These are phyloP conservation scores for Leishmania gerbilli DNA, from an alignment of 208 protist genomes.

Conservation along the genomic window DNA sequence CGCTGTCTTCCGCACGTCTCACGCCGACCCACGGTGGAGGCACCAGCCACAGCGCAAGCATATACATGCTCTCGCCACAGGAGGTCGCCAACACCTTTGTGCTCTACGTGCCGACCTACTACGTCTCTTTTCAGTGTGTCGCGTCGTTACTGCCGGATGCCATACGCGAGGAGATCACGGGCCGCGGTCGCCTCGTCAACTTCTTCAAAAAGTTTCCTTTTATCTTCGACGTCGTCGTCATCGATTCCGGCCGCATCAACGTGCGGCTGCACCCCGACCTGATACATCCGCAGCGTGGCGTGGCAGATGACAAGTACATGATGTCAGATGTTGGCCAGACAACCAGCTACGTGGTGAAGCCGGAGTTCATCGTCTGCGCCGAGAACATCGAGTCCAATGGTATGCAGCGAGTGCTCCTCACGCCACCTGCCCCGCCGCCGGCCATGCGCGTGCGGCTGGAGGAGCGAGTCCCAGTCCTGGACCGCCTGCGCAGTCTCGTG, in stretches of 20 bases:
- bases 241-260: conserved; percentile 38
- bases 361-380: conserved; percentile 66
- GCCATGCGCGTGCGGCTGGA: conserved; percentile 78
- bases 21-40: conserved; percentile 17
- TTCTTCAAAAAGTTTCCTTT: conserved; percentile 76
- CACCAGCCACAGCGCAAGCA: conserved; percentile 12
- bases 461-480: conserved; percentile 83
- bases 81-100: conserved; percentile 69
- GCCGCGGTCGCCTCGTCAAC: conserved; percentile 51
- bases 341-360: conserved; percentile 71
- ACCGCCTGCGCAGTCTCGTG: conserved; percentile 72
- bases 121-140: conserved; percentile 67
- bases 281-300: conserved; percentile 70
- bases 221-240: conserved; percentile 67
- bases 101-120: conserved; percentile 86
- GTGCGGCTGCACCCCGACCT: conserved; percentile 76
- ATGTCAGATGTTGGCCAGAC: conserved; percentile 81
- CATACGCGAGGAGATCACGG: conserved; percentile 51
- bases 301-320: conserved; percentile 83
- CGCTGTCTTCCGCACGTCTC: conserved; percentile 28
- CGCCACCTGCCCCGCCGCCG: conserved; percentile 59
- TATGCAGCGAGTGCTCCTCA: conserved; percentile 46
- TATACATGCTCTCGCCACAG: conserved; percentile 63
- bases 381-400: conserved; percentile 67
- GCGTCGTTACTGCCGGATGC: conserved; percentile 83